Evolutionary conservation across 805 yeast species (phyloP), one percentile per base, ranked within the genome.

Genomic region (Starmerella bombicola): DNA sequence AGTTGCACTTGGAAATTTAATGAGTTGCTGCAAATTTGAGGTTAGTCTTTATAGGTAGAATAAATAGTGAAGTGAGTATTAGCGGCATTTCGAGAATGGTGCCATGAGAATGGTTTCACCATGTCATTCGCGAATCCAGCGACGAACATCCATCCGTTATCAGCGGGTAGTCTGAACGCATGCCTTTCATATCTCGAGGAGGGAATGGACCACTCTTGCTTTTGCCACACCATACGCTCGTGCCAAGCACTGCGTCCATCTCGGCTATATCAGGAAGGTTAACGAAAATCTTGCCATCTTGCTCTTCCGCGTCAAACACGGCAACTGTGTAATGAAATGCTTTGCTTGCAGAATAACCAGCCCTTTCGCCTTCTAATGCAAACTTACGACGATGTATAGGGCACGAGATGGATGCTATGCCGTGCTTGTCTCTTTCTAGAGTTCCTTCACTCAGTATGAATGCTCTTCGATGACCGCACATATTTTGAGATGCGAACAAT

Each of bases 391-490:
- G 58, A 44, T 63, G 66, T 35, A 63, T 48, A 1, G 67, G 67
- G 49, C 66, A 61, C 5, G 65, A 57, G 13, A 63, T 51, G 38
- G 58, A 60, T 3, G 61, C 51, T 18, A 54, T 48, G 13, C 57
- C 53, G 26, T 54, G 49, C 24, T 55, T 61, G 42, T 60, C 64
- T 20, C 55, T 51, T 4, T 59, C 55, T 12, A 61, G 33, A 17
- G 60, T 57, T 33, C 66, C 66, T 43, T 61, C 64, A 19, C 57
- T 53, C 25, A 63, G 46, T 1, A 61, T 63, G 52, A 63, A 63
- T 1, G 67, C 60, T n/a, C 64, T 49, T 25, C 60, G 57, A 41
- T 63, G 65, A n/a, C 63, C 63, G 48, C 67, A 63, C 65, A 63
- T 61, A 45, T 62, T 62, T 37, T 63, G 67, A 12, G 62, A 60